Base-by-base conservation (phyloP, 2,329 filamentous ascomycete species). In the Blastomyces emzantsi region DNA sequence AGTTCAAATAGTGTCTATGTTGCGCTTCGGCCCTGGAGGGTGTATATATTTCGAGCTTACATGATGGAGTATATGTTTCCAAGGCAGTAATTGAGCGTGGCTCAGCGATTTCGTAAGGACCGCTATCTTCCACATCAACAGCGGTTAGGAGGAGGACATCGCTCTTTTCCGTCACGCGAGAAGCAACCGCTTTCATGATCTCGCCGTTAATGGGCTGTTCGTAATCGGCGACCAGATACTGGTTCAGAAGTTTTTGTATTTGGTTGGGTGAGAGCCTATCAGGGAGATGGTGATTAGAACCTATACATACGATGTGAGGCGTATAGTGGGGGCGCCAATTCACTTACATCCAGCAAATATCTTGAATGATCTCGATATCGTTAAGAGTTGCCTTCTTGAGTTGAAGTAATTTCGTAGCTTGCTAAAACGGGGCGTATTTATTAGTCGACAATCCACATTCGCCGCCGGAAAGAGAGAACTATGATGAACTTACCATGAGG, bases 171-270 rank as follows among this genome's bases (percentile, higher is more conserved):
- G 93, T 97, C 57, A 99, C 94, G 62, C 92, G 85, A 49, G 92
- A 96, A 8, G 95, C 94, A 62, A 99, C 95, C 8, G 94, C 94
- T 81, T 99, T 99, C 94, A 99, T 99, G 74, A 99, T 99, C 76
- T 99, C 94, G 74, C 93, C 94, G 72, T 99, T 97, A 78, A 99
- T 99, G 47, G 94, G 94, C 78, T 97, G 94, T 78, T 99, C 94
- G 76, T 99, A 99, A 78, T 99, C 94, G 65, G 94, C 94, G 64
- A 99, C 93, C 59, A 99, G 85, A 75, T 99, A 99, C 77, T 99
- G 94, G 79, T 99, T 99, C 69, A 99, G 83, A 43, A 99, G 85
- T 81, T 99, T 99, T 78, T 99, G 94, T 67, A 99, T 99, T 77
- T 99, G 94, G 78, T 97, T 97, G 61, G 94, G 94, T 1, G 93